Percentiles rank a stretch among this genome's conserved stretches.
Conservation (phyloP, 371 early-diverging fungal species). For the Syncephalastrum contaminatum region DNA sequence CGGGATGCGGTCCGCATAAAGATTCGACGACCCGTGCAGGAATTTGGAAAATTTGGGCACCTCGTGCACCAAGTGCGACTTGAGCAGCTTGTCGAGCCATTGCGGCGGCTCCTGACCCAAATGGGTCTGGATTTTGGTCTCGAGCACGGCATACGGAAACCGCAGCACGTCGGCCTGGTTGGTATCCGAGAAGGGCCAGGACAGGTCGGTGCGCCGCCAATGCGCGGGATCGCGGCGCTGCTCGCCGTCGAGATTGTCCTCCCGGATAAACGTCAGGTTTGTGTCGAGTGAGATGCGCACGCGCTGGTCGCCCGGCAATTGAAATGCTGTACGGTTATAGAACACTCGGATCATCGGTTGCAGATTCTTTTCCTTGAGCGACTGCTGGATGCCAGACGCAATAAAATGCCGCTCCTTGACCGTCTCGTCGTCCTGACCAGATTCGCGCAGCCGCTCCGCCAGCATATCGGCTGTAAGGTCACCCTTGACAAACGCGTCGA, state of each 20-base stretch:
- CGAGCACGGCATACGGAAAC: constrained; percentile 98
- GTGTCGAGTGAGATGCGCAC: constrained; percentile 97
- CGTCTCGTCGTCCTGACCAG: constrained; percentile 73
- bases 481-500: constrained; percentile 60
- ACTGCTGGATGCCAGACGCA: constrained; percentile 77
- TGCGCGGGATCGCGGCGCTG: constrained; percentile 65
- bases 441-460: constrained; percentile 72
- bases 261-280: constrained; percentile 96
- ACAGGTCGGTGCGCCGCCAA: constrained; percentile 92
- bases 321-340: constrained; percentile 98
- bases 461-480: constrained; percentile 80
- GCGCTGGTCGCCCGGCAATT: constrained; percentile 91
- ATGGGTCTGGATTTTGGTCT: constrained; percentile 92
- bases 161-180: constrained; percentile 76
- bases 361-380: constrained; percentile 74
- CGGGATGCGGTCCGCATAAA: constrained; percentile 83
- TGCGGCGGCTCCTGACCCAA: constrained; percentile 82
- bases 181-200: constrained; percentile 86
- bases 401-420: constrained; percentile 72
- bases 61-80: constrained; percentile 91
- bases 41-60: constrained; percentile 99
- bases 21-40: constrained; percentile 92
- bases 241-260: constrained; percentile 76
- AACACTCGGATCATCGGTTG: constrained; percentile 84
- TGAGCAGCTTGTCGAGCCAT: constrained; percentile 91